These are phyloP conservation scores for Brettanomyces custersianus DNA, from an alignment of 805 yeast genomes.

Conservation along the genomic window DNA sequence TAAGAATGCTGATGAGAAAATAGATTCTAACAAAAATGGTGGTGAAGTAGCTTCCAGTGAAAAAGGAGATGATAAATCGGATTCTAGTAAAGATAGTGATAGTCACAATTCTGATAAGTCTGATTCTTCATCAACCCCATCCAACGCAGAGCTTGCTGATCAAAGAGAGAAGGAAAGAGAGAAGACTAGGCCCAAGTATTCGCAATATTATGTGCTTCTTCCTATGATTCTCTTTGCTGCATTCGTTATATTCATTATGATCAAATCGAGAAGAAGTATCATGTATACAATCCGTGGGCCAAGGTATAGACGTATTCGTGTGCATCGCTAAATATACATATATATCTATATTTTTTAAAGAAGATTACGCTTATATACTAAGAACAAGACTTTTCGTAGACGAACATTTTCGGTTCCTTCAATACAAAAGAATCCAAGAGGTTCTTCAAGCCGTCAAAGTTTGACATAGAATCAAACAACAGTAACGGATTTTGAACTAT, in stretches of 20 bases:
- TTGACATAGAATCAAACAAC: no score
- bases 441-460: no score
- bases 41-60: not conserved
- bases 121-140: not conserved
- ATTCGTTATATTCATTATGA: conserved; percentile 6
- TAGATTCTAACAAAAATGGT: not conserved
- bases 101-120: not conserved
- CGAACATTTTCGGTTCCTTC: conserved; percentile 10
- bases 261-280: conserved; percentile 15
- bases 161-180: conserved; percentile 1
- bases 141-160: not conserved
- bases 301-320: conserved; percentile 20
- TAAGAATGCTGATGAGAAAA: conserved; percentile 2
- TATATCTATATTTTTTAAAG: not conserved
- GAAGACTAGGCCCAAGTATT: conserved; percentile 1
- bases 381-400: conserved; percentile 11
- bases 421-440: no score
- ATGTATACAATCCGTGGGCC: conserved; percentile 19
- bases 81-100: not conserved
- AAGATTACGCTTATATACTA: not conserved
- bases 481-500: conserved; percentile 7
- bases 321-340: conserved; percentile 1
- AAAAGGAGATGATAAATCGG: not conserved
- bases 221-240: conserved; percentile 9
- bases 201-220: conserved; percentile 7